Evolutionary conservation across 2,329 filamentous ascomycete genomes (phyloP).

Genomic region (Dryadomyces quercus-mongolicae): DNA sequence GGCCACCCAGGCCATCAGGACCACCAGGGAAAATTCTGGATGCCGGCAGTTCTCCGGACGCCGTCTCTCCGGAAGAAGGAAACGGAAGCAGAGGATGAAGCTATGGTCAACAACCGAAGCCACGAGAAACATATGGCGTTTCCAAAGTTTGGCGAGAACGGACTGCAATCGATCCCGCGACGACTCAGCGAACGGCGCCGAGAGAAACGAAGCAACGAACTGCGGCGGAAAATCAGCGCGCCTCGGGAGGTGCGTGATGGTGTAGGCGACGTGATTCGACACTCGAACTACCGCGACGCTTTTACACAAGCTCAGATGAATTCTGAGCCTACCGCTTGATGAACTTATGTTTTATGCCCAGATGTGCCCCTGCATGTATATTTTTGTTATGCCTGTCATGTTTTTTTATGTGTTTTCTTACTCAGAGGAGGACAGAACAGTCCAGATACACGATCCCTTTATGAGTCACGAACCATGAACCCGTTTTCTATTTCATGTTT

Average conservation of each 20-base stretch:
- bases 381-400: not conserved
- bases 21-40: not conserved
- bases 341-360: slow-evolving; percentile 7
- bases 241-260: slow-evolving; percentile 47
- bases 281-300: slow-evolving; percentile 25
- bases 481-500: not conserved
- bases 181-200: slow-evolving; percentile 45
- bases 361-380: slow-evolving; percentile 9
- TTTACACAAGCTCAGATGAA: slow-evolving; percentile 8
- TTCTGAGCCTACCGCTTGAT: not conserved
- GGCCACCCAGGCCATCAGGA: not conserved
- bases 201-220: slow-evolving; percentile 44
- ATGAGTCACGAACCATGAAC: not conserved
- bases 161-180: slow-evolving; percentile 38
- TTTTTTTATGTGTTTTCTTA: not conserved
- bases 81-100: not conserved
- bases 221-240: slow-evolving; percentile 47
- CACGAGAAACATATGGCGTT: slow-evolving; percentile 13
- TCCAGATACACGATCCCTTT: not conserved
- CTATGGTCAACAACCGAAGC: not conserved
- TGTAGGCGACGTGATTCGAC: slow-evolving; percentile 42
- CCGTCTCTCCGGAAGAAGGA: slow-evolving; percentile 3
- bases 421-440: not conserved
- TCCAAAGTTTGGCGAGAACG: slow-evolving; percentile 29
- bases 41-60: slow-evolving; percentile 6